These are phyloP conservation scores for Aspergillus sp. DNA, from an alignment of 2,329 filamentous ascomycete species.

Conservation along the genomic window DNA sequence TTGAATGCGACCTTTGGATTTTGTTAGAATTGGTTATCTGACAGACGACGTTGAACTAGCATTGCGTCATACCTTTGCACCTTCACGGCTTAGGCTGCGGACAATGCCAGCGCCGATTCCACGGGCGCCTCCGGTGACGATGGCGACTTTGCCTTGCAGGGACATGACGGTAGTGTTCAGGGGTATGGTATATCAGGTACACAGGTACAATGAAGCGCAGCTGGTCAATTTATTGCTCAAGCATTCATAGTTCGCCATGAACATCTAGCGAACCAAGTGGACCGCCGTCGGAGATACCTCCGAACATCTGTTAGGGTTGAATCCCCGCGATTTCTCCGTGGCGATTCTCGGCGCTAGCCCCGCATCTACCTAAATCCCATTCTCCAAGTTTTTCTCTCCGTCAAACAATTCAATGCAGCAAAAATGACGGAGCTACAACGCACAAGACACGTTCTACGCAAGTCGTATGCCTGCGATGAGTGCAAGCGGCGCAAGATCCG, in stretches of 20 bases:
- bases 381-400: background rate
- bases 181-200: no score
- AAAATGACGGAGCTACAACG: background rate
- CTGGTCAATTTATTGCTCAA: no score
- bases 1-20: conserved; percentile 10
- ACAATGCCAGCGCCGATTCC: conserved; percentile 14
- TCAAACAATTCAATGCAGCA: background rate
- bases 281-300: conserved; percentile 3
- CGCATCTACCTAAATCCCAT: background rate
- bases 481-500: conserved; percentile 15
- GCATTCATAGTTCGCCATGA: no score
- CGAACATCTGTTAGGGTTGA: background rate
- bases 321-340: background rate
- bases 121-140: conserved; percentile 13
- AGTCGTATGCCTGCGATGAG: conserved; percentile 14
- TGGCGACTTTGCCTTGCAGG: conserved; percentile 11
- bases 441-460: conserved; percentile 10
- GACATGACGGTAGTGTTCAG: conserved; percentile 6
- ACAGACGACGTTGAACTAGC: no score
- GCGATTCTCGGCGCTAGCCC: background rate
- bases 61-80: conserved; percentile 7
- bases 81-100: conserved; percentile 6
- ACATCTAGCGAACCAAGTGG: background rate
- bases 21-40: background rate
- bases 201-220: no score